These are phyloP conservation scores for Blastomyces emzantsi DNA, from an alignment of 2,329 filamentous ascomycete genomes.

Conservation along the genomic window DNA sequence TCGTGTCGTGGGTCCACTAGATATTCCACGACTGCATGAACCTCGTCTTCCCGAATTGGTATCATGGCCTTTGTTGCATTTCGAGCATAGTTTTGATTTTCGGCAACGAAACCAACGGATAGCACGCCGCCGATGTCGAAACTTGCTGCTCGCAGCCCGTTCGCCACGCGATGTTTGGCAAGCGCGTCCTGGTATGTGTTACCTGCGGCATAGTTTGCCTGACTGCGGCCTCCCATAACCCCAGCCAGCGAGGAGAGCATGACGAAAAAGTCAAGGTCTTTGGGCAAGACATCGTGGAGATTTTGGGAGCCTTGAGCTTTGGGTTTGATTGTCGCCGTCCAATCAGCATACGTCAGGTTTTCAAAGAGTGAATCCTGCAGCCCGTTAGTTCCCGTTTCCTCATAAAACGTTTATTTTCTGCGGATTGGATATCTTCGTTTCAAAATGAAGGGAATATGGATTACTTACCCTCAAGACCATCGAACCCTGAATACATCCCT, in stretches of 20 bases:
- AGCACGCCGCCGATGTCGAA: constrained; percentile 29
- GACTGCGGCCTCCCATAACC: constrained; percentile 38
- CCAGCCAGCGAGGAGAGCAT: constrained; percentile 36
- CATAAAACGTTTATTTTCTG: background rate
- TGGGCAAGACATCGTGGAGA: constrained; percentile 24
- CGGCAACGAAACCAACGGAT: constrained; percentile 27
- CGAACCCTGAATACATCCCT: constrained; percentile 26
- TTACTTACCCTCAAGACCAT: constrained; percentile 23
- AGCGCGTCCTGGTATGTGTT: constrained; percentile 34
- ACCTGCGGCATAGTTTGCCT: constrained; percentile 39
- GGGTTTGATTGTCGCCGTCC: constrained; percentile 28
- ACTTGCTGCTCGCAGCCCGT: constrained; percentile 19
- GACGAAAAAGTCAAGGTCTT: constrained; percentile 36
- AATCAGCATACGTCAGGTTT: constrained; percentile 36
- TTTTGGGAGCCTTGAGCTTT: constrained; percentile 36
- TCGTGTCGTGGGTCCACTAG: constrained; percentile 17
- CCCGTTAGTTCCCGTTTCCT: background rate
- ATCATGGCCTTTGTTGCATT: constrained; percentile 11
- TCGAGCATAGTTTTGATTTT: constrained; percentile 17
- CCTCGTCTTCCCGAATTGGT: constrained; percentile 16
- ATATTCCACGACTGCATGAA: constrained; percentile 17
- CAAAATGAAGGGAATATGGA: background rate
- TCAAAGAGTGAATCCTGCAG: constrained; percentile 27
- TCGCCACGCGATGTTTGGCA: constrained; percentile 22
- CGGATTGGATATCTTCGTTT: background rate